phyloP scores from a whole-genome alignment of 2,329 filamentous ascomycete genomes.

The Fusarium sp. region DNA sequence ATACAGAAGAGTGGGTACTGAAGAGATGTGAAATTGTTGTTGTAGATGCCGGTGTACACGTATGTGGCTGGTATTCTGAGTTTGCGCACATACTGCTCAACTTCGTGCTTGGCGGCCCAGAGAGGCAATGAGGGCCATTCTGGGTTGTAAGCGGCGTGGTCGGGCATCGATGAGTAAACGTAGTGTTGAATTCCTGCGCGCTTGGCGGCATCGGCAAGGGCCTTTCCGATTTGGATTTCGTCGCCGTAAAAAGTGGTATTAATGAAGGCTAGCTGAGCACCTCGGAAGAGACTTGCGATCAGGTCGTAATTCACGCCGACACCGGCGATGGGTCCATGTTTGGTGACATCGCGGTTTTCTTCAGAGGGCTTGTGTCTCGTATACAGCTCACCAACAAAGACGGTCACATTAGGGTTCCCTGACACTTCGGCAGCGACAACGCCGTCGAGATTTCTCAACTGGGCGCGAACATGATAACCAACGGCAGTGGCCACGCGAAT shows the following conservation, averaged over 20 bases:
- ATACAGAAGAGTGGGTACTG: constrained; percentile 96
- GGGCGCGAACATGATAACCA: constrained; percentile 92
- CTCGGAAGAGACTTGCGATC: constrained; percentile 83
- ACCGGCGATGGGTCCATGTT: constrained; percentile 72
- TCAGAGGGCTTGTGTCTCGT: constrained; percentile 65
- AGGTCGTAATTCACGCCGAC: constrained; percentile 78
- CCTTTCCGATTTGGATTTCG: constrained; percentile 89
- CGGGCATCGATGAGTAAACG: constrained; percentile 97
- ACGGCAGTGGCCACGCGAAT: constrained; percentile 94
- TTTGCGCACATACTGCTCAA: constrained; percentile 90
- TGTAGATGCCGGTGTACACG: constrained; percentile 97
- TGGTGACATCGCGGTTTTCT: constrained; percentile 73
- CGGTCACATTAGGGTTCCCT: constrained; percentile 79
- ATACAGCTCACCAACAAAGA: constrained; percentile 75
- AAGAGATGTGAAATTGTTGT: constrained; percentile 97
- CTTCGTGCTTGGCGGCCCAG: constrained; percentile 92
- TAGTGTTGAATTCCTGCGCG: constrained; percentile 88
- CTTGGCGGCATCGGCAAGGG: constrained; percentile 90
- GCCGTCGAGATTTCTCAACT: constrained; percentile 87
- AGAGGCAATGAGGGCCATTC: constrained; percentile 86
- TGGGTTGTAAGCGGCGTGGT: constrained; percentile 84
- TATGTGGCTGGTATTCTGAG: constrained; percentile 89
- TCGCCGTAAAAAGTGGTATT: constrained; percentile 98
- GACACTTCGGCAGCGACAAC: constrained; percentile 90
- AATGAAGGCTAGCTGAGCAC: constrained; percentile 91